A percentile compares a stretch with the other conserved stretches of the same genome.
Evolutionary conservation across 805 yeast species (phyloP).

Genomic region (Candida jianshihensis): DNA sequence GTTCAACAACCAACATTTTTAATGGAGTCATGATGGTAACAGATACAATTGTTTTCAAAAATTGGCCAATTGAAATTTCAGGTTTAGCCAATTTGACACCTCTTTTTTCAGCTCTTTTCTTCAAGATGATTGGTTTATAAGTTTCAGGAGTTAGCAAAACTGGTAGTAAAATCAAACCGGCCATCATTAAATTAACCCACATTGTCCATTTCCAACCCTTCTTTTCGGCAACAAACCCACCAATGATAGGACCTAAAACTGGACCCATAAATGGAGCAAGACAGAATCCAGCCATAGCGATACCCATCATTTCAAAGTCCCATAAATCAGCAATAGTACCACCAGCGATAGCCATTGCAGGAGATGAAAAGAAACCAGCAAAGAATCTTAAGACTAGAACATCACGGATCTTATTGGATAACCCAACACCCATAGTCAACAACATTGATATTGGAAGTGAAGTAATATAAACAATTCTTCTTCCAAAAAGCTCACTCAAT

Average conservation of each 20-base stretch:
- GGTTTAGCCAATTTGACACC: constrained; percentile 41
- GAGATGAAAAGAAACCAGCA: constrained; percentile 71
- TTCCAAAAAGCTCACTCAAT: constrained; percentile 60
- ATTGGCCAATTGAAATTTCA: constrained; percentile 27
- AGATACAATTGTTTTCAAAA: constrained; percentile 38
- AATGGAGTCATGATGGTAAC: constrained; percentile 55
- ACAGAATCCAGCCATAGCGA: constrained; percentile 76
- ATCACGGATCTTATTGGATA: constrained; percentile 51
- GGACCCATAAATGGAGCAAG: constrained; percentile 80
- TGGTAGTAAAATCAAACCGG: constrained; percentile 44
- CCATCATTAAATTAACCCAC: constrained; percentile 68
- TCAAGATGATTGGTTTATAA: constrained; percentile 60
- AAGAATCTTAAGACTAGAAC: constrained; percentile 67
- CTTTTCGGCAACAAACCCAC: constrained; percentile 55
- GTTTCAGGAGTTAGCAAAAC: constrained; percentile 56
- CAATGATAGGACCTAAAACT: constrained; percentile 67
- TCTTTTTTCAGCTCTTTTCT: constrained; percentile 52
- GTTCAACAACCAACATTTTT: constrained; percentile 65
- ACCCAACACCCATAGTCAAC: constrained; percentile 68
- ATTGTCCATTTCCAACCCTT: constrained; percentile 67
- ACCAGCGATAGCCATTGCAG: constrained; percentile 78
- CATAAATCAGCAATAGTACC: constrained; percentile 80
- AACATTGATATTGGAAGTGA: constrained; percentile 64
- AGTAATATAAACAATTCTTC: constrained; percentile 51
- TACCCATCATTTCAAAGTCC: constrained; percentile 54